Conservation (phyloP, 345 rosid genomes). For the Acer saccharum region DNA sequence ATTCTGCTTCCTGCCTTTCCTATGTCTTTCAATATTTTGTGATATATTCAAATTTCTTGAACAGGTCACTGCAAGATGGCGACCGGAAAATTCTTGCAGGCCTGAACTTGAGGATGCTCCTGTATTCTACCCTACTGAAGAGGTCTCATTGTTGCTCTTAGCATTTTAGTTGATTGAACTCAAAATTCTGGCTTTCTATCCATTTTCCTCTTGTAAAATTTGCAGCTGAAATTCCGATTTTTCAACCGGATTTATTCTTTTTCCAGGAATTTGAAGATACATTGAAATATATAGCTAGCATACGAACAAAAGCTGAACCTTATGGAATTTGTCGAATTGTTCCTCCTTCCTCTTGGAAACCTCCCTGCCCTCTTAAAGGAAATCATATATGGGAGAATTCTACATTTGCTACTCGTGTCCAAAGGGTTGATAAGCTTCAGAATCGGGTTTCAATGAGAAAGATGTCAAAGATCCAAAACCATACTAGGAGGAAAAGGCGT, state of each 20-base stretch:
- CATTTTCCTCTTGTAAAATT: conserved; percentile 12
- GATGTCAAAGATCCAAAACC: conserved; percentile 50
- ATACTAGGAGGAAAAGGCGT: conserved; percentile 73
- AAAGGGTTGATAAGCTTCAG: conserved; percentile 96
- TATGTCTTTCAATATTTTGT: conserved; percentile 19
- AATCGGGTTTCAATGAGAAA: conserved; percentile 82
- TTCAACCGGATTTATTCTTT: conserved; percentile 26
- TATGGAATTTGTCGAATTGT: conserved; percentile 98
- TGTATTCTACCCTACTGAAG: conserved; percentile 88
- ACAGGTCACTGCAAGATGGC: conserved; percentile 87
- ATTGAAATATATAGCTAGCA: conserved; percentile 76
- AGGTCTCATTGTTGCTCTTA: conserved; percentile 53
- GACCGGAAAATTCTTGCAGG: conserved; percentile 66
- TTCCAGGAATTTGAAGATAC: conserved; percentile 96
- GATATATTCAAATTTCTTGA: conserved; percentile 24
- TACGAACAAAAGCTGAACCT: conserved; percentile 80
- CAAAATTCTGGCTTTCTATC: background rate
- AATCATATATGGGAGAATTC: conserved; percentile 77
- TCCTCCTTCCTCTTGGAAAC: conserved; percentile 97
- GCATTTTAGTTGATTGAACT: conserved; percentile 22
- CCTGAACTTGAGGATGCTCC: conserved; percentile 86
- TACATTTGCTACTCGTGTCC: conserved; percentile 86
- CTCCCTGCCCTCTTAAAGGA: conserved; percentile 87
- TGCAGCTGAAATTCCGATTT: conserved; percentile 15
- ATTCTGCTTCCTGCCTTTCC: background rate